phyloP scores from a whole-genome alignment of 2,329 filamentous ascomycete genomes.

The Aschersonia sp. region DNA sequence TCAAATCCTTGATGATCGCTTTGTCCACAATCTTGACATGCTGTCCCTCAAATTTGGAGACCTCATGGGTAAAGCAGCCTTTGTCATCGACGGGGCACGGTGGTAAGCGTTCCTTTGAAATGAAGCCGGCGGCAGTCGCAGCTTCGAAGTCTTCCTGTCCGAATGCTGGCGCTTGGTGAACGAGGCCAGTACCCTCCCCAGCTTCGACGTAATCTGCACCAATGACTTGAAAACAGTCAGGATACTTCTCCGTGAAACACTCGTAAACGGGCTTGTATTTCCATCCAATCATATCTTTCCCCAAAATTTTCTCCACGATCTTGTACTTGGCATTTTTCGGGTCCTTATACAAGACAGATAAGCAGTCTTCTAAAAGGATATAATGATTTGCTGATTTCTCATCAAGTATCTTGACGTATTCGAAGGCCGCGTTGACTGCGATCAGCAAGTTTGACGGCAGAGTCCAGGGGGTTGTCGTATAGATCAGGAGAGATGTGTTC shows the following conservation, averaged over 20 bases:
- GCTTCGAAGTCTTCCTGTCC: constrained; percentile 94
- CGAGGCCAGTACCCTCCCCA: constrained; percentile 83
- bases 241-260: constrained; percentile 82
- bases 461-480: constrained; percentile 84
- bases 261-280: constrained; percentile 79
- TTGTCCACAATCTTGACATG: constrained; percentile 90
- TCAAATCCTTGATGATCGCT: constrained; percentile 80
- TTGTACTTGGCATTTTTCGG: constrained; percentile 65
- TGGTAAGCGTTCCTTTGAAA: constrained; percentile 60
- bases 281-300: constrained; percentile 55
- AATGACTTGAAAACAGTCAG: constrained; percentile 69
- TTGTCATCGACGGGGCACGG: constrained; percentile 82
- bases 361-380: constrained; percentile 67
- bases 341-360: constrained; percentile 65
- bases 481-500: constrained; percentile 57
- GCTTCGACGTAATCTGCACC: constrained; percentile 78
- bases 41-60: constrained; percentile 69
- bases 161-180: constrained; percentile 86
- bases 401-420: constrained; percentile 78
- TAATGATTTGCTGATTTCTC: constrained; percentile 72
- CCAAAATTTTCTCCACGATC: constrained; percentile 50
- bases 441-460: constrained; percentile 68
- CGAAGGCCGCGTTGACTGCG: constrained; percentile 66
- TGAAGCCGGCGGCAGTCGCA: constrained; percentile 60
- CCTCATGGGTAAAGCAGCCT: constrained; percentile 62